Conservation (phyloP, 305 asterid genomes). For the Withania somnifera region DNA sequence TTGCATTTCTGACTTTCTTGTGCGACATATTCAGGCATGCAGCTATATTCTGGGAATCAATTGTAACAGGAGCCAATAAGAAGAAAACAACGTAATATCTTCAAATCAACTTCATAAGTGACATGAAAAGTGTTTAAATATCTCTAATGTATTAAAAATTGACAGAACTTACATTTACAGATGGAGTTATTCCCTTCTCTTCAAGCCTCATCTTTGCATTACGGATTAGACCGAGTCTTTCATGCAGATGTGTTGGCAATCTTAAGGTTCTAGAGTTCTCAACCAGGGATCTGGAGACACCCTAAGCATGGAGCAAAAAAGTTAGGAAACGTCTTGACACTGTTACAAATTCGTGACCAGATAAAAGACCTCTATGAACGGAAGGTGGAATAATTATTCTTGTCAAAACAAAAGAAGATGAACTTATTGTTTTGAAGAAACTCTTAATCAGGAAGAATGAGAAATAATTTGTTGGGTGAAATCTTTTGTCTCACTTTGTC, state of each 20-base stretch:
- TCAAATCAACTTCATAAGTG: not conserved
- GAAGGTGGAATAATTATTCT: not conserved
- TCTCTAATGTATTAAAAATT: not conserved
- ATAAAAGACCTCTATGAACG: not conserved
- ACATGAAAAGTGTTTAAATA: not conserved
- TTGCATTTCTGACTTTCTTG: conserved; percentile 90
- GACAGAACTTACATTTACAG: conserved; percentile 54
- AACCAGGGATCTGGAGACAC: conserved; percentile 81
- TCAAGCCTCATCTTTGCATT: conserved; percentile 73
- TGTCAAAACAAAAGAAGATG: not conserved
- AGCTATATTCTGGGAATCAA: conserved; percentile 58
- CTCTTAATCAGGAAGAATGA: not conserved
- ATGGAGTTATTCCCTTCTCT: conserved; percentile 76
- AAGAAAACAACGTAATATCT: not conserved
- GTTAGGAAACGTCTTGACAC: not conserved
- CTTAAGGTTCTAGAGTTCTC: conserved; percentile 79
- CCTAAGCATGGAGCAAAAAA: conserved; percentile 33
- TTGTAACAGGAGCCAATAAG: not conserved
- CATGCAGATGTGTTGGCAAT: conserved; percentile 78
- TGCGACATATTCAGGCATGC: conserved; percentile 74
- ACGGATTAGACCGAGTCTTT: conserved; percentile 65
- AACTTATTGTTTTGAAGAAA: not conserved
- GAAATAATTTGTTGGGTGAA: not conserved
- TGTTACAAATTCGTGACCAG: not conserved
- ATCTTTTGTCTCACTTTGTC: not conserved